Percentiles rank a stretch among this genome's conserved stretches.
These are phyloP conservation scores for Podaxis sp. DNA, from an alignment of 768 basidiomycete genomes.

Conservation along the genomic window DNA sequence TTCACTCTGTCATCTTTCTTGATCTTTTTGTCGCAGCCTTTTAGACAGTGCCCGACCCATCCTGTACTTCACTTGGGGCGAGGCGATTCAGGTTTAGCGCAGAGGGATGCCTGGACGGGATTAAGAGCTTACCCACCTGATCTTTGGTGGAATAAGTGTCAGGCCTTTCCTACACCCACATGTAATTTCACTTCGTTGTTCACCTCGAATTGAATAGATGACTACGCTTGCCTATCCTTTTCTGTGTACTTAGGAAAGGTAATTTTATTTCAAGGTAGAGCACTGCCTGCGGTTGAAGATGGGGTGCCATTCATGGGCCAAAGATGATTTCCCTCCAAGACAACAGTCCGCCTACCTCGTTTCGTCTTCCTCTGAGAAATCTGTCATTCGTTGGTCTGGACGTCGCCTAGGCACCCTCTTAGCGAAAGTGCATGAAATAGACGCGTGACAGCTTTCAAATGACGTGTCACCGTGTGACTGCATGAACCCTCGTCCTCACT, in stretches of 20 bases:
- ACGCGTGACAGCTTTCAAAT: conserved; percentile 4
- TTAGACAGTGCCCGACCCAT: conserved; percentile 73
- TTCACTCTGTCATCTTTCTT: not conserved
- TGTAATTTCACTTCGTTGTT: not conserved
- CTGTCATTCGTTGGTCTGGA: not conserved
- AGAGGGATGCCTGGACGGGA: conserved; percentile 54
- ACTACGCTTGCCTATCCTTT: too few relatives aligned
- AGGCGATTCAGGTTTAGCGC: conserved; percentile 72
- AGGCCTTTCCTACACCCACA: conserved; percentile 61
- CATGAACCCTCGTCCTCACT: not conserved
- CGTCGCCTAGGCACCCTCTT: not conserved
- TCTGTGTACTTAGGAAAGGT: too few relatives aligned
- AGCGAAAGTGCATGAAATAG: not conserved
- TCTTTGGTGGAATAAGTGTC: conserved; percentile 57
- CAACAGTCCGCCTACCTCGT: not conserved
- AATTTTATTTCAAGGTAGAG: not conserved
- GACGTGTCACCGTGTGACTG: conserved; percentile 13
- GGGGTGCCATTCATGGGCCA: too few relatives aligned
- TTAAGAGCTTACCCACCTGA: conserved; percentile 58
- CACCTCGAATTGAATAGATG: not conserved
- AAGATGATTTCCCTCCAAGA: too few relatives aligned
- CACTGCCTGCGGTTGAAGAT: not conserved
- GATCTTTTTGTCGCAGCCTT: conserved; percentile 49
- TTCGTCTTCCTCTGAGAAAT: not conserved
- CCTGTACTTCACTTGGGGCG: conserved; percentile 36